Evolutionary conservation across 2,329 filamentous ascomycete species (phyloP).

Genomic region (Graphilbum sp.): DNA sequence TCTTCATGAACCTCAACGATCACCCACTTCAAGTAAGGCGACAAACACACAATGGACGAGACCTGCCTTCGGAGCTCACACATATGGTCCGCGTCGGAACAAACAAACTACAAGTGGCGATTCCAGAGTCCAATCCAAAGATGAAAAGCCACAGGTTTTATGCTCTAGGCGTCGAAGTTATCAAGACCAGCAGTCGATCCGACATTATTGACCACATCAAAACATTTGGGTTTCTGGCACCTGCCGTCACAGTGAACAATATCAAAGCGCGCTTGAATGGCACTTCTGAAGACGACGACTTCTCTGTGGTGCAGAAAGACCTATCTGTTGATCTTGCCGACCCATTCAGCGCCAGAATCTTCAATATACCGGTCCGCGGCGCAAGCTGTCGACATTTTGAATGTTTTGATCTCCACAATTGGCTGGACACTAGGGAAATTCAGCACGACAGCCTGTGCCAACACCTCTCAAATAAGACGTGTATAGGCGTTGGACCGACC

Average conservation of each 20-base stretch:
- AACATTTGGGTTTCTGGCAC: conserved; percentile 20
- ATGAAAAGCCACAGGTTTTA: conserved; percentile 22
- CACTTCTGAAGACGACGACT: conserved; percentile 41
- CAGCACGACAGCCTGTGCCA: conserved; percentile 15
- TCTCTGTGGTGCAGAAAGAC: conserved; percentile 39
- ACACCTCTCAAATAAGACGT: neutral
- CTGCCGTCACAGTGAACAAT: conserved; percentile 31
- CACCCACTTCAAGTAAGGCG: conserved; percentile 40
- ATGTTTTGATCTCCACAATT: conserved; percentile 80
- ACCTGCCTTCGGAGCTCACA: conserved; percentile 63
- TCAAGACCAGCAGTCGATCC: conserved; percentile 37
- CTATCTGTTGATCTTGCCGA: conserved; percentile 49
- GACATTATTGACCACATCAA: conserved; percentile 24
- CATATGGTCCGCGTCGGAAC: conserved; percentile 34
- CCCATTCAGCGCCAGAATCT: conserved; percentile 49
- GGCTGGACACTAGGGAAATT: conserved; percentile 46
- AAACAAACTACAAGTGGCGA: conserved; percentile 45
- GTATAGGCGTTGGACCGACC: conserved; percentile 26
- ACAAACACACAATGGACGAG: conserved; percentile 57
- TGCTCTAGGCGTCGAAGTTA: conserved; percentile 52
- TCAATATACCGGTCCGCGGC: conserved; percentile 56
- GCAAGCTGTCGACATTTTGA: conserved; percentile 58
- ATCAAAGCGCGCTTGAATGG: conserved; percentile 33
- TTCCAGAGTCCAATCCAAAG: conserved; percentile 13
- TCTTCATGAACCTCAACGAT: conserved; percentile 54